Conservation (phyloP, 345 rosid species). For the Lagerstroemia speciosa region DNA sequence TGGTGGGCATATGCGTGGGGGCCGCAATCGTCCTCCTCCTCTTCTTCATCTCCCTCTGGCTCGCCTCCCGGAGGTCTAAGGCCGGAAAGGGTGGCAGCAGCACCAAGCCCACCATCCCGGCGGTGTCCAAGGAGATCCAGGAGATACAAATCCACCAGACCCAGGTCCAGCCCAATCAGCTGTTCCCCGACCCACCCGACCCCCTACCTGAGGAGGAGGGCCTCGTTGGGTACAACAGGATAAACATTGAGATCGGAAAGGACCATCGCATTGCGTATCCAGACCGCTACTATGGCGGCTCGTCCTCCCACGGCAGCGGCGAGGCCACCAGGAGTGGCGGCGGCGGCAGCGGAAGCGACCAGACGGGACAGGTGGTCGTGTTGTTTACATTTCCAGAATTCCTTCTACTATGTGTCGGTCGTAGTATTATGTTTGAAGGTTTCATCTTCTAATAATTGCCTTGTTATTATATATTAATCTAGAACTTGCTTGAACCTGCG, state of each 20-base stretch:
- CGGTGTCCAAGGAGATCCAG: constrained; percentile 68
- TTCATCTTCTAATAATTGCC: not conserved
- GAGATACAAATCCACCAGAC: constrained; percentile 35
- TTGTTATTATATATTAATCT: not conserved
- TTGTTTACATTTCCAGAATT: not conserved
- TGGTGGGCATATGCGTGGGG: constrained; percentile 69
- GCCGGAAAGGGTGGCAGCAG: not conserved
- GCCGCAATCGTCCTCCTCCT: constrained; percentile 70
- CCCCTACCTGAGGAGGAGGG: constrained; percentile 37
- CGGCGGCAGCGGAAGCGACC: constrained; percentile 25
- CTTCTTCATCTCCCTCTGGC: constrained; percentile 70
- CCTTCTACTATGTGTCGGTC: not conserved
- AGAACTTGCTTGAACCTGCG: too few relatives aligned
- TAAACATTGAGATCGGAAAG: constrained; percentile 48
- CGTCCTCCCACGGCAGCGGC: constrained; percentile 26
- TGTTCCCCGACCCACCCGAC: constrained; percentile 20
- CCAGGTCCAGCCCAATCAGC: constrained; percentile 22
- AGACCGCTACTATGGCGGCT: constrained; percentile 8
- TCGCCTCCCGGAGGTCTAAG: constrained; percentile 54
- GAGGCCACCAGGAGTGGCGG: constrained; percentile 30
- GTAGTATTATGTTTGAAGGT: not conserved
- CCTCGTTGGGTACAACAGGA: constrained; percentile 31
- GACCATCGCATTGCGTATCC: constrained; percentile 46
- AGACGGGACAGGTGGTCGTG: constrained; percentile 11
- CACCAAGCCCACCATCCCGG: constrained; percentile 30